Base-by-base conservation (phyloP, 2,329 filamentous ascomycete genomes). In the Furcasterigmium furcatum region DNA sequence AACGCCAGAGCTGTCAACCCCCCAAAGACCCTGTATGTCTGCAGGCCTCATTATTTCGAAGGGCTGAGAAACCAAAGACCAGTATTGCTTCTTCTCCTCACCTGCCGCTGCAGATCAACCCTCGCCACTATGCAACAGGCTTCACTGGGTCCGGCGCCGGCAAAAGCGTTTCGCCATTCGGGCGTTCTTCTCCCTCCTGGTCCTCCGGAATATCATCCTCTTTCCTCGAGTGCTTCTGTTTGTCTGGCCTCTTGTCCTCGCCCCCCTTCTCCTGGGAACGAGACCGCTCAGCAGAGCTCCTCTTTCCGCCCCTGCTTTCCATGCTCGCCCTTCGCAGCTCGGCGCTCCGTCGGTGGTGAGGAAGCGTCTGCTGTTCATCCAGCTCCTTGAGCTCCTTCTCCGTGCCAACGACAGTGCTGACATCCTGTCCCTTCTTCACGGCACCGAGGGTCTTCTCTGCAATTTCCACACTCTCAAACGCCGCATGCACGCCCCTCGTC, bases 391-490 rank as follows among this genome's bases (percentile, higher is more conserved):
- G 54, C 38, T 54, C 48, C 50, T 54, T 47, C 46, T 57, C 47
- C 22, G 43, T 51, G 6, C 51, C 57, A 19, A 68, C 48, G 5
- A 62, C 57, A n/a, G 47, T 55, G 29, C 68, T 63, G 4, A 74
- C 51, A 18, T 55, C 56, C 52, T 74, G 70, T 2, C 75, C 76
- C n/a, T 57, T 59, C 25, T 59, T 65, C 46, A 77, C 57, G 20
- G 72, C 73, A 18, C 67, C 65, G 14, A 81, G 60, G 0, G 71
- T 69, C 45, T 58, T 61, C 51, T 72, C 65, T 0, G 76, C 76
- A 19, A 64, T 64, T 7, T 72, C 67, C 4, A 75, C 68, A 46
- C 69, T 76, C 54, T 79, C 71, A 46, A 80, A 77, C 5, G 72
- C 66, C 12, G 65, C 66, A 8, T 66, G 71, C 34, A 67, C 62